These are phyloP conservation scores for Amphicarpaea edgeworthii DNA, from an alignment of 306 rosid genomes.

Conservation along the genomic window DNA sequence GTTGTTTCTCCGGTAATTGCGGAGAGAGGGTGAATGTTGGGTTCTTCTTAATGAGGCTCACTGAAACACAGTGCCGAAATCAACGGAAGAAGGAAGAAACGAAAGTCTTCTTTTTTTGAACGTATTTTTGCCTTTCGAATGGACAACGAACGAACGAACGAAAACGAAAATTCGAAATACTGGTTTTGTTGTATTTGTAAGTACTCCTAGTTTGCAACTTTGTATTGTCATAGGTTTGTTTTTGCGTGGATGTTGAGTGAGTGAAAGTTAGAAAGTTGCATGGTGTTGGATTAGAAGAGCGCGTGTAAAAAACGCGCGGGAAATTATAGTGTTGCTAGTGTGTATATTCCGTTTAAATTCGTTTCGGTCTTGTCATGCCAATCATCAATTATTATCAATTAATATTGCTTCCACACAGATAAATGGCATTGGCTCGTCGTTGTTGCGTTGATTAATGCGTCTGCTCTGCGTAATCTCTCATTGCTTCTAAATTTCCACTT, in stretches of 20 bases:
- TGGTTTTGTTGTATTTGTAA: constrained; percentile 41
- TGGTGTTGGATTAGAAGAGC: constrained; percentile 37
- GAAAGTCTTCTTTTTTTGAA: background rate
- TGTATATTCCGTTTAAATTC: background rate
- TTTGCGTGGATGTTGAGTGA: background rate
- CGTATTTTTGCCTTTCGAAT: constrained; percentile 35
- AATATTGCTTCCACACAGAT: constrained; percentile 34
- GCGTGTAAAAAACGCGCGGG: constrained; percentile 22
- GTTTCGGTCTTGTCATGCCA: background rate
- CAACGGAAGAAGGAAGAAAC: constrained; percentile 54
- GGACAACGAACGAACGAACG: constrained; percentile 32
- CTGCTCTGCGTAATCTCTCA: background rate
- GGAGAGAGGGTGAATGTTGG: constrained; percentile 56
- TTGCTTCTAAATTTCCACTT: constrained; percentile 23
- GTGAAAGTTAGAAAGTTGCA: constrained; percentile 23
- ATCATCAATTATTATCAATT: constrained; percentile 8
- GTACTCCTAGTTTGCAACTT: background rate
- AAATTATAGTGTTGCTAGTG: background rate
- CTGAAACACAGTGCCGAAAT: constrained; percentile 58
- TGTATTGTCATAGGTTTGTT: constrained; percentile 31
- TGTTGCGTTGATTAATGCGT: constrained; percentile 28
- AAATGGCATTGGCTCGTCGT: constrained; percentile 35
- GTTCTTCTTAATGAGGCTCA: constrained; percentile 49
- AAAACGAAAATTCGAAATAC: constrained; percentile 24
- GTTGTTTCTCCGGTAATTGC: constrained; percentile 67